Conservation (phyloP, 495 filamentous ascomycete species). For the Platismatia glauca region DNA sequence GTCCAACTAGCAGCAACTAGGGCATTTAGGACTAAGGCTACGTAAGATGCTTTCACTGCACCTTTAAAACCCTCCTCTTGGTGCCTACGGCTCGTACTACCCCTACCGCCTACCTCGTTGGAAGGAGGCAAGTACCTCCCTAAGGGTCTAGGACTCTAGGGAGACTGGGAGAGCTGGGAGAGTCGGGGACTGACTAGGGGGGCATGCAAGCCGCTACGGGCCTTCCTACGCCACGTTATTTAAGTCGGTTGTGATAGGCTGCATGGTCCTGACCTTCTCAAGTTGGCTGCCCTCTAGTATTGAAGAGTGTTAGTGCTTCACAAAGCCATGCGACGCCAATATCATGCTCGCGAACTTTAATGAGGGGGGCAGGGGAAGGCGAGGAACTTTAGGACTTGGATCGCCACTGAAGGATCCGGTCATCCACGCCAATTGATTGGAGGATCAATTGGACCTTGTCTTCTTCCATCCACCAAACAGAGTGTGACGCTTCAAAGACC, state of each 20-base stretch:
- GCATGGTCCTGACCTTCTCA: background rate
- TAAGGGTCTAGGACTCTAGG: no score
- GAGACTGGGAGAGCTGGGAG: no score
- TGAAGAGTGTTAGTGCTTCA: background rate
- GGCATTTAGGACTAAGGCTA: constrained; percentile 1
- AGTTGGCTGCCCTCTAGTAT: background rate
- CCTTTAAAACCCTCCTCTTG: background rate
- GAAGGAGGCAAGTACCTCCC: background rate
- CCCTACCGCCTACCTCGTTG: background rate
- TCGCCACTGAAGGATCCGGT: background rate
- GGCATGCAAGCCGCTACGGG: background rate
- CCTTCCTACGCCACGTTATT: background rate
- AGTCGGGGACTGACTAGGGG: no score
- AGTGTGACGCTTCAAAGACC: constrained; percentile 1
- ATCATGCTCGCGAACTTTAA: background rate
- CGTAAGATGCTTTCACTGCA: background rate
- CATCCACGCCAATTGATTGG: background rate
- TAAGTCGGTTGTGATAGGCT: background rate
- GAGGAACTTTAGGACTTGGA: background rate
- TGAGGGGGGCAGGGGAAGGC: background rate
- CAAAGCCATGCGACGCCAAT: constrained; percentile 4
- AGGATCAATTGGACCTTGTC: background rate
- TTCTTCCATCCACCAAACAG: background rate
- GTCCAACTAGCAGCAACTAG: background rate
- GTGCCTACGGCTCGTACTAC: background rate